These are phyloP conservation scores for Lentinula aciculospora DNA, from an alignment of 768 basidiomycete species.

Conservation along the genomic window DNA sequence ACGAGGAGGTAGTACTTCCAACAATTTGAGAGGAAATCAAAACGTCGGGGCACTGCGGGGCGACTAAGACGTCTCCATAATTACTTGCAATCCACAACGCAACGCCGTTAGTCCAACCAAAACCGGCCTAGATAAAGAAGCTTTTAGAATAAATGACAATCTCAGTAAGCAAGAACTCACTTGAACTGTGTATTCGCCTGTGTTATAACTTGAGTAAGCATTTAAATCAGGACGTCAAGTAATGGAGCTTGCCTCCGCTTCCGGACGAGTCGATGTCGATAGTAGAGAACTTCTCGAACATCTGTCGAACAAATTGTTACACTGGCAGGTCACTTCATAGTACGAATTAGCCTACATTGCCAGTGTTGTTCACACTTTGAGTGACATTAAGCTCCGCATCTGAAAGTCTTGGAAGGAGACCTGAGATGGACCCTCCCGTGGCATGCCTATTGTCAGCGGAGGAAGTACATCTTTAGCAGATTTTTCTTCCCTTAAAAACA, in stretches of 20 bases:
- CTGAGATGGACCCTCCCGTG: conserved; percentile 81
- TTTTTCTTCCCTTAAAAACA: not conserved
- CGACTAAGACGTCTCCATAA: conserved; percentile 54
- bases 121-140: conserved; percentile 47
- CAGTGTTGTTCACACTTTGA: conserved; percentile 58
- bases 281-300: conserved; percentile 87
- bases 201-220: not conserved
- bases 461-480: not conserved
- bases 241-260: conserved; percentile 45
- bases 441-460: conserved; percentile 54
- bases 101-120: conserved; percentile 89
- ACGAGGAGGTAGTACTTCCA: not conserved
- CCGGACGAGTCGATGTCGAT: conserved; percentile 76
- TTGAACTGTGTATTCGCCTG: conserved; percentile 76
- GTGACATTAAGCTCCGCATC: conserved; percentile 66
- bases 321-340: too few relatives aligned
- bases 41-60: conserved; percentile 58
- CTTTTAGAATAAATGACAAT: not conserved
- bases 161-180: conserved; percentile 23
- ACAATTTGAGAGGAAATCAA: conserved; percentile 8
- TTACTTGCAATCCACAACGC: conserved; percentile 67
- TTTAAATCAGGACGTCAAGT: not conserved
- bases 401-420: conserved; percentile 63
- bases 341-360: conserved; percentile 73
- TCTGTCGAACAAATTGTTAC: conserved; percentile 43